A percentile compares a stretch with the other conserved stretches of the same genome.
Evolutionary conservation across 2,329 filamentous ascomycete genomes (phyloP).

Genomic region (Talaromyces sp.): DNA sequence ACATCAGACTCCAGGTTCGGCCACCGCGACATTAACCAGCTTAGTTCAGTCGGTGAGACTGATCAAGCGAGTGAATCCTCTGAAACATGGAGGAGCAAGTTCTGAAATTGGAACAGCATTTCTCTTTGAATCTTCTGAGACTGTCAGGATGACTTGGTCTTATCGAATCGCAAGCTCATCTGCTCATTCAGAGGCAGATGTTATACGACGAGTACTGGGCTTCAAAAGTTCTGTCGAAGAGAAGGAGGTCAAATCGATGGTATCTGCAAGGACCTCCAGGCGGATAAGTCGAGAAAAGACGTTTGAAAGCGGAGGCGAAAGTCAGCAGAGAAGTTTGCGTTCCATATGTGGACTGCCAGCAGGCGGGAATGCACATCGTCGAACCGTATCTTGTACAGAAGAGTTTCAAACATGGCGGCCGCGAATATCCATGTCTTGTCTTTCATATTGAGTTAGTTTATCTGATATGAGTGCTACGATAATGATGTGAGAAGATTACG

Average conservation of each 20-base stretch:
- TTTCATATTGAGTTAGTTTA: neutral
- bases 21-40: constrained; percentile 41
- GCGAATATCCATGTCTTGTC: neutral
- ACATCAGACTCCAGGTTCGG: constrained; percentile 15
- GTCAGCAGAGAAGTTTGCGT: neutral
- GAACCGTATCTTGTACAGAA: constrained; percentile 6
- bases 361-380: constrained; percentile 3
- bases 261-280: neutral
- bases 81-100: constrained; percentile 60
- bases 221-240: neutral
- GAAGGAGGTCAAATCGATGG: constrained; percentile 1
- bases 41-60: constrained; percentile 53
- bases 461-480: neutral
- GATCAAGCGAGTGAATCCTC: constrained; percentile 52
- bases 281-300: neutral
- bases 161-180: constrained; percentile 75
- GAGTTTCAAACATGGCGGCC: neutral
- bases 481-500: neutral
- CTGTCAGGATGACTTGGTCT: constrained; percentile 68
- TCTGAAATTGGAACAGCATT: constrained; percentile 71
- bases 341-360: neutral
- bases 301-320: neutral
- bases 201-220: constrained; percentile 7
- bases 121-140: constrained; percentile 58
- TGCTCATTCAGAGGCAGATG: constrained; percentile 66